Conservation (phyloP, 2,329 filamentous ascomycete genomes). For the Colletotrichum destructivum region DNA sequence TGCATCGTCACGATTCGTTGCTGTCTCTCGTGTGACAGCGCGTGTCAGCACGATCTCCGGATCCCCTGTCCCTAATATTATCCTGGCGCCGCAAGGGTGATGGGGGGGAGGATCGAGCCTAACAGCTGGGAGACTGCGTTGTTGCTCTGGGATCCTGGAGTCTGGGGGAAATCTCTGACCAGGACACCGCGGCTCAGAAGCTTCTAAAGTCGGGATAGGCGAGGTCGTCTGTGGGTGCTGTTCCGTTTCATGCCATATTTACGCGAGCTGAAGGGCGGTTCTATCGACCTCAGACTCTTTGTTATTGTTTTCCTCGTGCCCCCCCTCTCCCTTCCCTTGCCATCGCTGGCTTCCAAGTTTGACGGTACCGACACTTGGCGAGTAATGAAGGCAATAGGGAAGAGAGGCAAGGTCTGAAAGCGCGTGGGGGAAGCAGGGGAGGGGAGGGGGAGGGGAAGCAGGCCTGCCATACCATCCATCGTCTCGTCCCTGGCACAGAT, state of each 20-base stretch:
- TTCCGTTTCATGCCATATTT: constrained; percentile 19
- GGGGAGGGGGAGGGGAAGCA: constrained; percentile 13
- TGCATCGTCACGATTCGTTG: neutral
- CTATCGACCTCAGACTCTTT: neutral
- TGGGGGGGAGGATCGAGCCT: no score
- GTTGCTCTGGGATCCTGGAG: neutral
- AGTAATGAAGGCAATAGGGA: constrained; percentile 14
- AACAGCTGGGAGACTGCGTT: neutral
- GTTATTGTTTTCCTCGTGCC: constrained; percentile 4
- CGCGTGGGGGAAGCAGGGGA: constrained; percentile 16
- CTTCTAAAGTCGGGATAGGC: constrained; percentile 24
- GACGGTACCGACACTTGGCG: constrained; percentile 1
- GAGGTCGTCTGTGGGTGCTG: neutral
- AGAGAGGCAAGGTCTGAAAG: neutral
- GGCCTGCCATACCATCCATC: neutral
- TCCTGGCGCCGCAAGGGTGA: no score
- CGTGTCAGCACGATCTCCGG: no score
- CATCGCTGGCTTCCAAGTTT: neutral
- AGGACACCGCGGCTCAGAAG: neutral
- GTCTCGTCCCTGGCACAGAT: neutral
- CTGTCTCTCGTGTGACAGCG: neutral
- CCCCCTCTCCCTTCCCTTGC: neutral
- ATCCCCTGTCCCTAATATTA: neutral
- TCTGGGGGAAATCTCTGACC: neutral
- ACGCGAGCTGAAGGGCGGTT: neutral